phyloP scores from a whole-genome alignment of 768 basidiomycete genomes.

The Pleurotus cornucopiae region DNA sequence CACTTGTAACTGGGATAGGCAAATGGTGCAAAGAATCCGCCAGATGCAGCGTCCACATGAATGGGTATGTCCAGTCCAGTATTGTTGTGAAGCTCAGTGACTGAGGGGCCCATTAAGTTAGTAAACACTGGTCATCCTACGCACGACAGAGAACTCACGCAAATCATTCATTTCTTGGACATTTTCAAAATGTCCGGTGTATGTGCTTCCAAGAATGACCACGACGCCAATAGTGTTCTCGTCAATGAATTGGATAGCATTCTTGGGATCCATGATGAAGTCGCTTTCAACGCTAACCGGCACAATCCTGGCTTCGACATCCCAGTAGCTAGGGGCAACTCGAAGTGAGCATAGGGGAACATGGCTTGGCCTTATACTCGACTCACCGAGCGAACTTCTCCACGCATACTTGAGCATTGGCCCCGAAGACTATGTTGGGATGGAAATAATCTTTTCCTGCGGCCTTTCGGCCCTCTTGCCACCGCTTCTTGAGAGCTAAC shows the following conservation, averaged over 20 bases:
- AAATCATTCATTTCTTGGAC: slow-evolving; percentile 52
- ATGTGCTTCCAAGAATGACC: slow-evolving; percentile 47
- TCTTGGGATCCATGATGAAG: slow-evolving; percentile 52
- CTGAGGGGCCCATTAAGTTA: slow-evolving; percentile 16
- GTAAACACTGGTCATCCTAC: neutral
- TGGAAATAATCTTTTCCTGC: slow-evolving; percentile 52
- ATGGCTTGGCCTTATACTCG: no score
- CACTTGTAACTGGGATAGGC: slow-evolving; percentile 53
- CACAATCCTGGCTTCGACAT: slow-evolving; percentile 55
- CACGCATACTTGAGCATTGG: slow-evolving; percentile 52
- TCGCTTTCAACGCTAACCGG: slow-evolving; percentile 40
- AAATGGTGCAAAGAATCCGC: slow-evolving; percentile 63
- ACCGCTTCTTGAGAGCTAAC: slow-evolving; percentile 58
- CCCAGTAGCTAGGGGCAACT: slow-evolving; percentile 39
- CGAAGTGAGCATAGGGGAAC: neutral
- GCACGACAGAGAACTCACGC: slow-evolving; percentile 9
- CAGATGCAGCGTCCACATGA: slow-evolving; percentile 64
- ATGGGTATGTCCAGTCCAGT: slow-evolving; percentile 60
- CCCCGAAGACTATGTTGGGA: slow-evolving; percentile 55
- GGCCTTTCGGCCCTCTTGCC: slow-evolving; percentile 60
- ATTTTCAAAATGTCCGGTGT: slow-evolving; percentile 63
- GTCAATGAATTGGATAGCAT: slow-evolving; percentile 49
- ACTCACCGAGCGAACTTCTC: slow-evolving; percentile 59
- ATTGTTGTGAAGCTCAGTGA: slow-evolving; percentile 49
- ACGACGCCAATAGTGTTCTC: slow-evolving; percentile 72